Evolutionary conservation across 2,329 filamentous ascomycete species (phyloP).

Genomic region (Penicillium verrucosum): DNA sequence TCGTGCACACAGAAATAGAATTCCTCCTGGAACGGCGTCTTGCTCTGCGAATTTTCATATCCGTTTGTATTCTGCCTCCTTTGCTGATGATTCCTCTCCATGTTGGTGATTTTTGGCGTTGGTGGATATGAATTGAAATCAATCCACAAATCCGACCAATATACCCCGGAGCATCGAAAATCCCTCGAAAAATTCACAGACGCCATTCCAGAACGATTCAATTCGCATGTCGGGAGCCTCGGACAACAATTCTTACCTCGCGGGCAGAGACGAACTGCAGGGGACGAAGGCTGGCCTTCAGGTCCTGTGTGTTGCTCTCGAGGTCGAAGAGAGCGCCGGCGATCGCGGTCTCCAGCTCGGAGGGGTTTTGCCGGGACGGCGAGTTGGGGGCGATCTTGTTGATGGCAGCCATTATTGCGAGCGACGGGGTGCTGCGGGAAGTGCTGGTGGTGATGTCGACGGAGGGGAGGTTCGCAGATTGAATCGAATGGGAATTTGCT

Average conservation of each 20-base stretch:
- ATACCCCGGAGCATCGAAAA: slow-evolving; percentile 12
- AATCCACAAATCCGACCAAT: slow-evolving; percentile 16
- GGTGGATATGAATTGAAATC: slow-evolving; percentile 8
- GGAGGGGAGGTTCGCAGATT: slow-evolving; percentile 31
- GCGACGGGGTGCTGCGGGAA: slow-evolving; percentile 37
- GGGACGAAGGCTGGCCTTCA: slow-evolving; percentile 92
- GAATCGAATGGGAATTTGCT: slow-evolving; percentile 33
- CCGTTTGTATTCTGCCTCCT: not conserved
- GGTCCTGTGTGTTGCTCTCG: slow-evolving; percentile 98
- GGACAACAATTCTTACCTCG: slow-evolving; percentile 71
- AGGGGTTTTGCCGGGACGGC: slow-evolving; percentile 92
- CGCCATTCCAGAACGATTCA: slow-evolving; percentile 15
- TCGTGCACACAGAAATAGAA: slow-evolving; percentile 13
- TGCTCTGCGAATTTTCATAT: slow-evolving; percentile 6
- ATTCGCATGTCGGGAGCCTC: slow-evolving; percentile 10
- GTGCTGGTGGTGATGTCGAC: slow-evolving; percentile 37
- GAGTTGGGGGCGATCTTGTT: slow-evolving; percentile 99
- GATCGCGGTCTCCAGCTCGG: slow-evolving; percentile 95
- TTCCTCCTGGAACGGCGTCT: slow-evolving; percentile 7
- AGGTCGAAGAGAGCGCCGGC: slow-evolving; percentile 97
- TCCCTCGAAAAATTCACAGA: slow-evolving; percentile 16
- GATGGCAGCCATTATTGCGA: slow-evolving; percentile 68
- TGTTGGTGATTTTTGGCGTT: slow-evolving; percentile 2
- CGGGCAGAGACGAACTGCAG: slow-evolving; percentile 98
- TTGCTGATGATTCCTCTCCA: not conserved